A percentile compares a stretch with the other conserved stretches of the same genome.
Evolutionary conservation across 2,329 filamentous ascomycete species (phyloP).

Genomic region (Setomelanomma holmii): DNA sequence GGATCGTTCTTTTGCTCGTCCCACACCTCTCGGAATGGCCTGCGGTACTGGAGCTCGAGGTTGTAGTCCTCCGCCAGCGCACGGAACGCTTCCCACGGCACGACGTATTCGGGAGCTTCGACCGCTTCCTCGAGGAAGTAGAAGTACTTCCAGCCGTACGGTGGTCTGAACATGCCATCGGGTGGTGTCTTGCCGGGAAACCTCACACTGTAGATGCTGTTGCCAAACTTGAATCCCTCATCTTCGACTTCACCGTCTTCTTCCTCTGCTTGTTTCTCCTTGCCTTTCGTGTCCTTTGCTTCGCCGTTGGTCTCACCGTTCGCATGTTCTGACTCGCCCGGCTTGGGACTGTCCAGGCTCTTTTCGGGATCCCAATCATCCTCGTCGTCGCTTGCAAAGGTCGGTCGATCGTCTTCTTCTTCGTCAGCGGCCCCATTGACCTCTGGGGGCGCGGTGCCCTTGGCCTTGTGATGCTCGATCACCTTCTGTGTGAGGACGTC

Average conservation of each 20-base stretch:
- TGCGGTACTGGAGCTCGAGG: slow-evolving; percentile 92
- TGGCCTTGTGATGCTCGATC: slow-evolving; percentile 72
- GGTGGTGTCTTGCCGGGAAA: slow-evolving; percentile 84
- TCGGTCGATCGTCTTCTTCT: slow-evolving; percentile 42
- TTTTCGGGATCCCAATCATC: slow-evolving; percentile 57
- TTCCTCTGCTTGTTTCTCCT: slow-evolving; percentile 52
- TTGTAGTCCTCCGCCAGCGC: slow-evolving; percentile 96
- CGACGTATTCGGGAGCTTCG: slow-evolving; percentile 95
- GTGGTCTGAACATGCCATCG: slow-evolving; percentile 90
- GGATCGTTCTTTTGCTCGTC: slow-evolving; percentile 86
- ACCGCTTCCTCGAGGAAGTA: slow-evolving; percentile 97
- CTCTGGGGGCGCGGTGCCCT: slow-evolving; percentile 48
- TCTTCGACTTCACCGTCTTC: slow-evolving; percentile 57
- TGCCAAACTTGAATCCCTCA: slow-evolving; percentile 79
- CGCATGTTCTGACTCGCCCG: slow-evolving; percentile 46
- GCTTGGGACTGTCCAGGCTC: slow-evolving; percentile 48
- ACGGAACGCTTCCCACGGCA: slow-evolving; percentile 97
- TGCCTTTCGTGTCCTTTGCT: slow-evolving; percentile 26
- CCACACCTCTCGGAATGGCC: slow-evolving; percentile 90
- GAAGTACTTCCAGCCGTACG: slow-evolving; percentile 97
- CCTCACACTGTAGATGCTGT: slow-evolving; percentile 87
- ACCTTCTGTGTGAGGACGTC: slow-evolving; percentile 85
- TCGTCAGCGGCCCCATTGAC: slow-evolving; percentile 24
- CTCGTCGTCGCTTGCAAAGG: slow-evolving; percentile 48
- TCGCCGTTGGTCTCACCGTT: slow-evolving; percentile 30